Percentiles rank a stretch among this genome's conserved stretches.
These are phyloP conservation scores for Penicillium sp. DNA, from an alignment of 2,329 filamentous ascomycete species.

Conservation along the genomic window DNA sequence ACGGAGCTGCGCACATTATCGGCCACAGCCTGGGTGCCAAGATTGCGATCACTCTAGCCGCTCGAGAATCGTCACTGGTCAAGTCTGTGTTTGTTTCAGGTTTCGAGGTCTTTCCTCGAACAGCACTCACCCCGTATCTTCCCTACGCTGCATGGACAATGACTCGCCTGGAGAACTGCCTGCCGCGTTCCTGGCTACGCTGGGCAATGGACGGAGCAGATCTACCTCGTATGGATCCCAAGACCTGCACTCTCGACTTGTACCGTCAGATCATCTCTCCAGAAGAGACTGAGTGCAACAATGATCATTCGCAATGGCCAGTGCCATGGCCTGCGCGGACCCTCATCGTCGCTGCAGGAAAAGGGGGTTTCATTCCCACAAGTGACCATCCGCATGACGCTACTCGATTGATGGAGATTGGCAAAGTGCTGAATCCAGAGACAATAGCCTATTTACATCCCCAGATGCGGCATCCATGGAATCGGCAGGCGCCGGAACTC, in stretches of 20 bases:
- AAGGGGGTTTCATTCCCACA: slow-evolving; percentile 6
- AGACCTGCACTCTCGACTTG: slow-evolving; percentile 5
- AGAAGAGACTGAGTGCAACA: not conserved
- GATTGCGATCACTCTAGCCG: slow-evolving; percentile 8
- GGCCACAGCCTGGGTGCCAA: slow-evolving; percentile 15
- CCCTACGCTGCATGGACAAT: slow-evolving; percentile 7
- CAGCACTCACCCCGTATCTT: slow-evolving; percentile 3
- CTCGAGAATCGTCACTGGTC: not conserved
- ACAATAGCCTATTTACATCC: slow-evolving; percentile 6
- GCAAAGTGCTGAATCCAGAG: slow-evolving; percentile 1
- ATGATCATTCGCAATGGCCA: not conserved
- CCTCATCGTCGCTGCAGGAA: slow-evolving; percentile 7
- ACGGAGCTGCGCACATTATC: slow-evolving; percentile 8
- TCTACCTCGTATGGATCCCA: slow-evolving; percentile 1
- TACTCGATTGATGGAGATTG: slow-evolving; percentile 3
- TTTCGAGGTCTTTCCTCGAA: slow-evolving; percentile 2
- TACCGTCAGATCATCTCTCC: slow-evolving; percentile 4
- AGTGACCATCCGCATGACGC: slow-evolving; percentile 3
- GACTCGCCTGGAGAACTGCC: slow-evolving; percentile 2
- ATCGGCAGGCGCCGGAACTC: slow-evolving; percentile 5
- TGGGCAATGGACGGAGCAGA: slow-evolving; percentile 9
- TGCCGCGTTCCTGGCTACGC: slow-evolving; percentile 1
- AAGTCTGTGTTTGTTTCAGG: slow-evolving; percentile 8
- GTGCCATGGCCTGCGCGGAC: slow-evolving; percentile 7
- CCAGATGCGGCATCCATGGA: slow-evolving; percentile 10